Conservation (phyloP, 2,329 filamentous ascomycete genomes). For the Lojkania enalia region DNA sequence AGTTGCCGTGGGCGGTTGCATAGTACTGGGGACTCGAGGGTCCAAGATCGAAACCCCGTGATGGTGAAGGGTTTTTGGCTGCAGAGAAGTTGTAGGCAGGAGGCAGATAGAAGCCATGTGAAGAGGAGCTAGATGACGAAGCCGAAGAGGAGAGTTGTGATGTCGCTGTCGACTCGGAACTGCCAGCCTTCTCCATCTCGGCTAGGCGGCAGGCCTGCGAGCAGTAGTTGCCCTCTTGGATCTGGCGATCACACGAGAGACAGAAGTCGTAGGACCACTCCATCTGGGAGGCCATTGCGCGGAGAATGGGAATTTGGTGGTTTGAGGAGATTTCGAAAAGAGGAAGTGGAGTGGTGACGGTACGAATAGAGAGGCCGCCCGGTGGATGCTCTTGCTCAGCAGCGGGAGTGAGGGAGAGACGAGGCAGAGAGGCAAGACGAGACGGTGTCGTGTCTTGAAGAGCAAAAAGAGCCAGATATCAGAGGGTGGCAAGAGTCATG, state of each 20-base stretch:
- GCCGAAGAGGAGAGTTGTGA: slow-evolving; percentile 58
- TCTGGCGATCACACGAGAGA: slow-evolving; percentile 90
- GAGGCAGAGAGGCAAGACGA: neutral
- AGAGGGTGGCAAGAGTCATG: slow-evolving; percentile 18
- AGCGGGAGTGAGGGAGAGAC: neutral
- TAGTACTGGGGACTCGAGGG: slow-evolving; percentile 52
- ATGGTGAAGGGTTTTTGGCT: slow-evolving; percentile 60
- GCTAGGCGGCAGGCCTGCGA: slow-evolving; percentile 87
- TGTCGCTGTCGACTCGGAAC: slow-evolving; percentile 41
- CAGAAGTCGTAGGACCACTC: slow-evolving; percentile 90
- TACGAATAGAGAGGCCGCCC: neutral
- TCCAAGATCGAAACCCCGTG: slow-evolving; percentile 41
- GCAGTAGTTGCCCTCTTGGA: slow-evolving; percentile 78
- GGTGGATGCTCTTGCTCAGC: neutral
- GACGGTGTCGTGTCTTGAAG: neutral
- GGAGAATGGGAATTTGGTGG: slow-evolving; percentile 1
- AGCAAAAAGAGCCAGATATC: neutral
- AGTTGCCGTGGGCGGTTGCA: slow-evolving; percentile 42
- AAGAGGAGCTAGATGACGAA: slow-evolving; percentile 55
- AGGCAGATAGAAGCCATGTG: slow-evolving; percentile 66
- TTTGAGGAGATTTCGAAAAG: slow-evolving; percentile 7
- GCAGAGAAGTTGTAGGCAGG: slow-evolving; percentile 76
- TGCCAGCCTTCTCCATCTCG: slow-evolving; percentile 74
- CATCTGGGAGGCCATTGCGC: slow-evolving; percentile 48
- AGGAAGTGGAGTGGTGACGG: slow-evolving; percentile 3